Percentiles rank a stretch among this genome's conserved stretches.
Conservation (phyloP, 352 stramenopile species). For the Blastocystis hominis region DNA sequence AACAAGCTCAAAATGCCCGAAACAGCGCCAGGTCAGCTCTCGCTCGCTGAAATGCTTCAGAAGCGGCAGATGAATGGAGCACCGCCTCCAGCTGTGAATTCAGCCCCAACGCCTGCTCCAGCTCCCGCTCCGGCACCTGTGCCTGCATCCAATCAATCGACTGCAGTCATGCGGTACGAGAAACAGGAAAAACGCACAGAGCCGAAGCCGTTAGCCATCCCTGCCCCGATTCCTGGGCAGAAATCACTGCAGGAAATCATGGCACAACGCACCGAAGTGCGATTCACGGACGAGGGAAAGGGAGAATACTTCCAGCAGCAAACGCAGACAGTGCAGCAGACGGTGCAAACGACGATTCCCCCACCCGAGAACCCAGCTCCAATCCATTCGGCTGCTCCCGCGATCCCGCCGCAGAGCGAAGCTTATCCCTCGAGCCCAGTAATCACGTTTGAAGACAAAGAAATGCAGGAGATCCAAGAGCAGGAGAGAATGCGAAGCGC, state of each 20-base stretch:
- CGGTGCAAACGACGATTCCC: not conserved
- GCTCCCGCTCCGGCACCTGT: not conserved
- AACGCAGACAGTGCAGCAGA: not conserved
- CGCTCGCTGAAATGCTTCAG: slow-evolving; percentile 28
- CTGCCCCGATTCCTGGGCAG: not conserved
- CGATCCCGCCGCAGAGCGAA: too few relatives aligned
- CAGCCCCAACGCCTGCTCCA: not conserved
- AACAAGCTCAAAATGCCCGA: not conserved
- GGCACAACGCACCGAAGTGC: not conserved
- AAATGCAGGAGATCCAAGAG: not conserved
- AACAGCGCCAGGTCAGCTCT: slow-evolving; percentile 1
- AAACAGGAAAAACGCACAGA: not conserved
- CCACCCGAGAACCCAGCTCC: not conserved
- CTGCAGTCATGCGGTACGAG: not conserved
- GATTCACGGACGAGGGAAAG: not conserved
- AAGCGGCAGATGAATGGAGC: not conserved
- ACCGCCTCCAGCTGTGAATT: not conserved
- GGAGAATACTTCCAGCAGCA: not conserved
- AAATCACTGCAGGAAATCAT: not conserved
- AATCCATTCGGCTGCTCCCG: too few relatives aligned
- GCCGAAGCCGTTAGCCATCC: not conserved
- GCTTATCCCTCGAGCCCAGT: not conserved
- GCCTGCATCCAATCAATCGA: not conserved
- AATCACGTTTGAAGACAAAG: not conserved
- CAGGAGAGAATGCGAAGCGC: too few relatives aligned